Conservation (phyloP, 352 stramenopile species). For the Globisporangium acanthophoron region DNA sequence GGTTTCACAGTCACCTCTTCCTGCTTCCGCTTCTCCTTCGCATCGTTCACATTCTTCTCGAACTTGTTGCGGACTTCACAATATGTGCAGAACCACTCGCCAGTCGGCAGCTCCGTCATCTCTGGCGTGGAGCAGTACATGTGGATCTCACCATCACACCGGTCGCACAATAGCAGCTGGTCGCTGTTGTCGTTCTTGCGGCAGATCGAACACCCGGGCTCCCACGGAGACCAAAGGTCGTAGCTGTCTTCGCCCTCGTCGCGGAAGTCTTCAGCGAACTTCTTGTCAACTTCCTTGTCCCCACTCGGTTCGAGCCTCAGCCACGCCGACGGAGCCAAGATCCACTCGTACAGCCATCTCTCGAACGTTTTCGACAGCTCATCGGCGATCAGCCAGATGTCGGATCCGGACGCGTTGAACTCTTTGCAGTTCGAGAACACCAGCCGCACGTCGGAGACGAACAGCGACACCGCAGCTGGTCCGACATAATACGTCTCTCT, state of each 20-base stretch:
- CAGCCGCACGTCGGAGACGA: constrained; percentile 78
- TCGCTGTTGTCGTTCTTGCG: constrained; percentile 72
- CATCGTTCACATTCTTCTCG: constrained; percentile 18
- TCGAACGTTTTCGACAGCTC: constrained; percentile 74
- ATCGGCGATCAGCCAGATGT: constrained; percentile 74
- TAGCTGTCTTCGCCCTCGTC: constrained; percentile 55
- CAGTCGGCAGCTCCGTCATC: constrained; percentile 63
- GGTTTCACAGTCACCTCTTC: constrained; percentile 1
- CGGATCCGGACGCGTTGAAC: constrained; percentile 79
- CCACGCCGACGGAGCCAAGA: constrained; percentile 74
- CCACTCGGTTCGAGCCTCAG: constrained; percentile 57
- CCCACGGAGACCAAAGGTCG: constrained; percentile 73
- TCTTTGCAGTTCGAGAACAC: constrained; percentile 86
- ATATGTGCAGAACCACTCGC: constrained; percentile 81
- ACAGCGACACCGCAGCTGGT: constrained; percentile 59
- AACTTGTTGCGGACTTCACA: constrained; percentile 54
- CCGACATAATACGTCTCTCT: constrained; percentile 83
- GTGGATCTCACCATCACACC: constrained; percentile 86
- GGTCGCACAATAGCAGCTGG: constrained; percentile 75
- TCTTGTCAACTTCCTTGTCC: constrained; percentile 36
- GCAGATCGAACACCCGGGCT: constrained; percentile 74
- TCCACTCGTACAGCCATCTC: constrained; percentile 86
- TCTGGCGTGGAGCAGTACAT: constrained; percentile 76
- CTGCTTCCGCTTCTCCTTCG: constrained; percentile 14
- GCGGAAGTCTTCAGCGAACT: constrained; percentile 56